Evolutionary conservation across 768 basidiomycete genomes (phyloP), one percentile per base, ranked within the genome.

Genomic region (Erythrobasidium yunnanense): DNA sequence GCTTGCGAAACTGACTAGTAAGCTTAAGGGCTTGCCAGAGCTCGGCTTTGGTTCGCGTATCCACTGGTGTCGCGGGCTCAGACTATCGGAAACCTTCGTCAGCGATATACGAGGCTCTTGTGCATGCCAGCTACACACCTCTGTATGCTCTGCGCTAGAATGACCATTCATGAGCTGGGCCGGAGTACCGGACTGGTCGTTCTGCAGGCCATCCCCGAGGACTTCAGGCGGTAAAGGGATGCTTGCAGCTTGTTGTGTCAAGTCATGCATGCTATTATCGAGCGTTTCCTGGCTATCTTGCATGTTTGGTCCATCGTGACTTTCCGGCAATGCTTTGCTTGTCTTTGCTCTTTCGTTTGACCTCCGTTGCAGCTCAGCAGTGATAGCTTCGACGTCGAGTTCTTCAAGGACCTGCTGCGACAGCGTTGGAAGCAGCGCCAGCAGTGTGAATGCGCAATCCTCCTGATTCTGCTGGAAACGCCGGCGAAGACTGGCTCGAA

Each of bases 11-110:
- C 60, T 29, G 30, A 63, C 60, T 85, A 32, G 92, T 83, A 35
- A 90, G 82, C 75, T 95, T 96, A 35, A 95, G 82, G 76, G 95
- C 90, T 65, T 85, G 84, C 93, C 93, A 97, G 5, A 97, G 78
- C 71, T 92, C 86, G 1, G 81, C 82, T 74, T 86, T 90, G 20
- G 65, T 34, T 1, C 65, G 65, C 11, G 58, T 3, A 33, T 68
- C 51, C 46, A 50, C 6, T 2, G 66, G 25, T 22, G 38, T n/a
- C 13, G 20, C 13, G 29, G 4, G 3, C 25, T 7, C 18, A 18
- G 55, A 4, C 29, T 34, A 32, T 7, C 7, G 17, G 5, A n/a
- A n/a, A n/a, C n/a, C n/a, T n/a, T n/a, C n/a, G n/a, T n/a, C n/a
- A n/a, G n/a, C n/a, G n/a, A n/a, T n/a, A n/a, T n/a, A n/a, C n/a